Base-by-base conservation (phyloP, 139 green algal species). In the Chlamydomonas urium region DNA sequence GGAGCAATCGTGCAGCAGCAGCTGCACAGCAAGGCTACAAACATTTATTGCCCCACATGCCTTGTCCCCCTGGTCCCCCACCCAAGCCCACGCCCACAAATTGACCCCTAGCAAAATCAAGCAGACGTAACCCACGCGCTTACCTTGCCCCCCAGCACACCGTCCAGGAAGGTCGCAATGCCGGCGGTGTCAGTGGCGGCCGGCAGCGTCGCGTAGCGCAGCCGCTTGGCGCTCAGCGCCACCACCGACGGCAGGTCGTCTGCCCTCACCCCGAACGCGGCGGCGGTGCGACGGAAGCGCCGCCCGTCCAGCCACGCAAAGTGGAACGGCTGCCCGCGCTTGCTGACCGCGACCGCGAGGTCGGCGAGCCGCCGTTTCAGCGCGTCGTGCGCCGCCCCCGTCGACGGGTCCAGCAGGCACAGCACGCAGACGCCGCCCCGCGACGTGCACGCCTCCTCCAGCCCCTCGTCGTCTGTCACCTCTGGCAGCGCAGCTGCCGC, bases 371-470 rank as follows among this genome's bases (percentile, higher is more conserved):
- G n/a, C n/a, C n/a, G n/a, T n/a, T n/a, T n/a, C n/a, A n/a, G n/a
- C n/a, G n/a, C n/a, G 53, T 34, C 19, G 23, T 32, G 23, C 23
- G 10, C 53, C 26, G 65, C 14, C 42, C 21, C 56, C n/a, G 2
- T 47, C 2, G 38, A n/a, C 10, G 63, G 5, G 23, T 79, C 68
- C 47, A 84, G 63, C 31, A 79, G 56, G 8, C 47, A 69, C 63
- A 84, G 38, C 38, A 84, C 28, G 58, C 79, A 84, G 68, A 84
- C 59, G 8, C 79, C 79, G 26, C 69, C 65, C 37, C 67, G 33
- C 34, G n/a, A 32, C 1, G 71, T 57, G 74, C 79, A 84, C 37
- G 50, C 28, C 56, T 32, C 29, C 37, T 79, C 24, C 32, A 79
- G 53, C 0, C 71, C 58, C 2, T 53, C 21, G 47, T 71, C 63